Conservation (phyloP, 306 rosid species). For the Lotus japonicus region DNA sequence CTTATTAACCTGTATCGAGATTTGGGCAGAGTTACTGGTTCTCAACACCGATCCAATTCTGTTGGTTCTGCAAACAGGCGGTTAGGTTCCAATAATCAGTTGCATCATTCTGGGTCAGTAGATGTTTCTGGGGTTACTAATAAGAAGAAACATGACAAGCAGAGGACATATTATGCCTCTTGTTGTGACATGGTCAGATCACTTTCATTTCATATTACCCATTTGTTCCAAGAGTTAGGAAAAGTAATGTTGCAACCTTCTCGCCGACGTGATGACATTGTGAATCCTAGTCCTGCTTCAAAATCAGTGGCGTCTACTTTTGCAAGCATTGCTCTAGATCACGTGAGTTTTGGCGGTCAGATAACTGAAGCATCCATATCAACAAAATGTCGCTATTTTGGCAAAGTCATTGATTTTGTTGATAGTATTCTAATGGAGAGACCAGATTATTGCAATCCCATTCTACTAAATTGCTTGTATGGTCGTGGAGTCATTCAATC, state of each 20-base stretch:
- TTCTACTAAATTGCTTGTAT: conserved; percentile 81
- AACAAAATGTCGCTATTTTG: conserved; percentile 81
- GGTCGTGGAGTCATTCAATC: conserved; percentile 84
- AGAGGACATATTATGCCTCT: conserved; percentile 58
- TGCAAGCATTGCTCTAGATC: conserved; percentile 66
- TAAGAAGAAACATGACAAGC: conserved; percentile 67
- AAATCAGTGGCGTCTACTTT: conserved; percentile 81
- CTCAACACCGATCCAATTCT: conserved; percentile 55
- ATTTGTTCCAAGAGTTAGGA: conserved; percentile 94
- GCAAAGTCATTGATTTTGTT: conserved; percentile 84
- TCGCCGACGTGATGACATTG: conserved; percentile 89
- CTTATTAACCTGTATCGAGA: conserved; percentile 83
- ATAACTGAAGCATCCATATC: conserved; percentile 62
- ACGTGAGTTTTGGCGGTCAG: conserved; percentile 79
- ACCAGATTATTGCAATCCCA: conserved; percentile 84
- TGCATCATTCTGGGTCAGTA: conserved; percentile 46
- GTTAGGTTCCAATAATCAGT: conserved; percentile 45
- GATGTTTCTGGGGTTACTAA: conserved; percentile 41
- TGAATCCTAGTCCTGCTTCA: conserved; percentile 68
- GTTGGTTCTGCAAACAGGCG: conserved; percentile 47
- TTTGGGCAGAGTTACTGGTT: conserved; percentile 68
- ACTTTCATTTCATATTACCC: conserved; percentile 85
- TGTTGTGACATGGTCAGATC: conserved; percentile 87
- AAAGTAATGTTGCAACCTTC: conserved; percentile 85
- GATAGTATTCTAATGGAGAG: conserved; percentile 84